A percentile compares a stretch with the other conserved stretches of the same genome.
Evolutionary conservation across 768 basidiomycete species (phyloP).

Genomic region (Steccherinum ochraceum): DNA sequence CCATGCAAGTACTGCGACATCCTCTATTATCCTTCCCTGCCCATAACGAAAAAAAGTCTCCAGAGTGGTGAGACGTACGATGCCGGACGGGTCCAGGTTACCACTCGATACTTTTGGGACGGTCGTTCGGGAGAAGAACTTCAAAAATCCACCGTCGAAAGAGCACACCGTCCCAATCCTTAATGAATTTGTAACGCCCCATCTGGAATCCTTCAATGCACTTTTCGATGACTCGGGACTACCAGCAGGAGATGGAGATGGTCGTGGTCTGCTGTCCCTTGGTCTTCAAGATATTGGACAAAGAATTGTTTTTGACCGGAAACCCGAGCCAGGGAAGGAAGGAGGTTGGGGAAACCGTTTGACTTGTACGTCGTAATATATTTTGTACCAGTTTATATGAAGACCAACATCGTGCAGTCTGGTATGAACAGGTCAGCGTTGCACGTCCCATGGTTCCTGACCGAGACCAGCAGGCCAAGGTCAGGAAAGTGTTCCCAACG

Average conservation of each 20-base stretch:
- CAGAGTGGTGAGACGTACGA: conserved; percentile 15
- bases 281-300: conserved; percentile 81
- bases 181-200: conserved; percentile 90
- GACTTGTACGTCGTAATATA: conserved; percentile 51
- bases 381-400: conserved; percentile 4
- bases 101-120: conserved; percentile 68
- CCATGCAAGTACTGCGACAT: not conserved
- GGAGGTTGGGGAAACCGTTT: conserved; percentile 80
- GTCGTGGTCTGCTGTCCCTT: conserved; percentile 70
- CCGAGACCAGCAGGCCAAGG: conserved; percentile 65
- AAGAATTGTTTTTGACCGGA: conserved; percentile 89
- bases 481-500: conserved; percentile 78
- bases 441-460: conserved; percentile 84
- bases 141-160: conserved; percentile 66
- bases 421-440: conserved; percentile 83
- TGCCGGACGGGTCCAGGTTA: conserved; percentile 43
- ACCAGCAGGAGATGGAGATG: conserved; percentile 66
- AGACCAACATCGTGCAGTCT: conserved; percentile 47
- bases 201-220: conserved; percentile 94
- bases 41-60: not conserved
- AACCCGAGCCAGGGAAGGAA: conserved; percentile 44
- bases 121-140: conserved; percentile 68
- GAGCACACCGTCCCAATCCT: conserved; percentile 72
- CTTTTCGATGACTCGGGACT: conserved; percentile 91
- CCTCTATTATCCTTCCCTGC: not conserved